Evolutionary conservation across 2,329 filamentous ascomycete species (phyloP).

Genomic region (Neurospora crassa): DNA sequence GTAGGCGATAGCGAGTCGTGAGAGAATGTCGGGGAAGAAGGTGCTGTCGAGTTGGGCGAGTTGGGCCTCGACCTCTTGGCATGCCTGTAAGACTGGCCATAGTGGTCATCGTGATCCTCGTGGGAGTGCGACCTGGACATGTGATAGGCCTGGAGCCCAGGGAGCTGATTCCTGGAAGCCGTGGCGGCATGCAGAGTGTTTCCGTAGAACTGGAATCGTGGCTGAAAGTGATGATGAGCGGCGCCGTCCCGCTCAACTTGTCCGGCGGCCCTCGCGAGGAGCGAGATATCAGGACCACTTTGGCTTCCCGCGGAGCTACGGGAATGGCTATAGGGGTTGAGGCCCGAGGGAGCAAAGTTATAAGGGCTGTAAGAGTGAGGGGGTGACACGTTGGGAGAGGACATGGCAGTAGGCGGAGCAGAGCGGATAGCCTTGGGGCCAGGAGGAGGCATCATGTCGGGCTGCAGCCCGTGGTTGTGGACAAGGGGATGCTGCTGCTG

Average conservation of each 20-base stretch:
- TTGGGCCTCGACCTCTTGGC: slow-evolving; percentile 86
- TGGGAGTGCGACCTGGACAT: slow-evolving; percentile 86
- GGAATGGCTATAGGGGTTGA: slow-evolving; percentile 41
- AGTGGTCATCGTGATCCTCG: slow-evolving; percentile 69
- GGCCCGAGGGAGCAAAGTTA: slow-evolving; percentile 36
- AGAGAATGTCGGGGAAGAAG: slow-evolving; percentile 91
- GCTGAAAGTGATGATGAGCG: slow-evolving; percentile 33
- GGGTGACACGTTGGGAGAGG: slow-evolving; percentile 91
- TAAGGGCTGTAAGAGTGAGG: slow-evolving; percentile 72
- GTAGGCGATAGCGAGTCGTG: slow-evolving; percentile 93
- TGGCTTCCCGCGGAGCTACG: slow-evolving; percentile 28
- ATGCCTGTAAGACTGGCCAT: slow-evolving; percentile 56
- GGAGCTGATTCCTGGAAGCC: slow-evolving; percentile 54
- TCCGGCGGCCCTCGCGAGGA: slow-evolving; percentile 51
- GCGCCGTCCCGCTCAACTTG: slow-evolving; percentile 52
- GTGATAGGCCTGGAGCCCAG: slow-evolving; percentile 77
- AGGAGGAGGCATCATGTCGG: slow-evolving; percentile 68
- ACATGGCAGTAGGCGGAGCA: slow-evolving; percentile 75
- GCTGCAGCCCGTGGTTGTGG: slow-evolving; percentile 31
- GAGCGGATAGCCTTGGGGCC: slow-evolving; percentile 75
- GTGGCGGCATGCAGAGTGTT: slow-evolving; percentile 31
- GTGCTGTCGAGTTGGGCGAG: slow-evolving; percentile 90
- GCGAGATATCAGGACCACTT: slow-evolving; percentile 44
- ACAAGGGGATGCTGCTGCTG: slow-evolving; percentile 33
- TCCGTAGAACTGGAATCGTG: slow-evolving; percentile 41